Conservation (phyloP, 805 yeast genomes). For the Scheffersomyces ergatensis region DNA sequence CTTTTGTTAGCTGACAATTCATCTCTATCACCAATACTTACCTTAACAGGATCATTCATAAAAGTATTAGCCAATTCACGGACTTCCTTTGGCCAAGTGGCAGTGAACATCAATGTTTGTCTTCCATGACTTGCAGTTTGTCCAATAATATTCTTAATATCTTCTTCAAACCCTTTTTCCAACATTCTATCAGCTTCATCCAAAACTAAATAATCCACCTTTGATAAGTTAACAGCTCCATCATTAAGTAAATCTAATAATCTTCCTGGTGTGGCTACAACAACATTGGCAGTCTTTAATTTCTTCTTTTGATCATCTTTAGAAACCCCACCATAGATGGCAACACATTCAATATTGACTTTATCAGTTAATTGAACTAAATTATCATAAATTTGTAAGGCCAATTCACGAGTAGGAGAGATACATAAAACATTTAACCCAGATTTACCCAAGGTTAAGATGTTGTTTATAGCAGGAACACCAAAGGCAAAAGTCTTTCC, state of each 20-base stretch:
- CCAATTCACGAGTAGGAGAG: slow-evolving; percentile 97
- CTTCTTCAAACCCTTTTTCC: slow-evolving; percentile 97
- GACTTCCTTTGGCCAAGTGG: slow-evolving; percentile 99
- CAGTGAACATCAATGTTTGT: slow-evolving; percentile 98
- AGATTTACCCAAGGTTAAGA: slow-evolving; percentile 43
- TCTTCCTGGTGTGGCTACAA: slow-evolving; percentile 98
- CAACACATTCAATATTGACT: slow-evolving; percentile 66
- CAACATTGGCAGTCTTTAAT: slow-evolving; percentile 66
- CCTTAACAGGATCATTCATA: slow-evolving; percentile 83
- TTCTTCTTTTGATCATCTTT: slow-evolving; percentile 84
- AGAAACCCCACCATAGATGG: slow-evolving; percentile 97
- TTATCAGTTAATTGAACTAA: slow-evolving; percentile 61
- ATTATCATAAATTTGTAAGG: slow-evolving; percentile 89
- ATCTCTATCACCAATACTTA: slow-evolving; percentile 91
- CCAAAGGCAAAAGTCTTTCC: slow-evolving; percentile 98
- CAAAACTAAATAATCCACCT: slow-evolving; percentile 75
- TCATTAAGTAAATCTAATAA: slow-evolving; percentile 86
- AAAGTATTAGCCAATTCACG: slow-evolving; percentile 85
- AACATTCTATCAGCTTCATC: slow-evolving; percentile 99
- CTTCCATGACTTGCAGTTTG: slow-evolving; percentile 48
- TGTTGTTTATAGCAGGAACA: slow-evolving; percentile 87
- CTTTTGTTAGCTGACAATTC: slow-evolving; percentile 93
- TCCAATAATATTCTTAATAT: slow-evolving; percentile 79
- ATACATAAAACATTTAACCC: slow-evolving; percentile 78
- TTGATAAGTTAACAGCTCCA: slow-evolving; percentile 68